Base-by-base conservation (phyloP, 768 basidiomycete genomes). In the Tricholomella constricta region DNA sequence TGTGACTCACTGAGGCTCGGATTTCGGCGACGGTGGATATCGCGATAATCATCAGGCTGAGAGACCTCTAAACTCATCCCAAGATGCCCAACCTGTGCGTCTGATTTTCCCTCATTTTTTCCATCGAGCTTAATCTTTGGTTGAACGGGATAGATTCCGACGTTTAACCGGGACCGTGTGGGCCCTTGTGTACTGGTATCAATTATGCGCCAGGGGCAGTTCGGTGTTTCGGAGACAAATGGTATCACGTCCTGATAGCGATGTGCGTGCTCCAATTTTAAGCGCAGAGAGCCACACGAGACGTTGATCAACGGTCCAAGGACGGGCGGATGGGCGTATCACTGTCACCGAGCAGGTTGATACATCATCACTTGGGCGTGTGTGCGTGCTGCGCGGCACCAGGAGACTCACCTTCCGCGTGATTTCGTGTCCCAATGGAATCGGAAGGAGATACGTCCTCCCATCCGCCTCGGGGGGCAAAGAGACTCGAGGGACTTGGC, bases 361-460 rank as follows among this genome's bases (percentile, higher is more conserved):
- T 55, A 36, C 32, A 59, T 31, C 44, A 59, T 59, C 58, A 52
- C 35, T 37, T 45, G 48, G 45, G 9, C 36, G 23, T 55, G n/a
- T 31, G 11, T 52, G 54, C 54, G 55, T 11, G 44, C 15, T 46
- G 15, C 40, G 23, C 54, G 58, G 58, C 36, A 49, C 43, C 48
- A 51, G 31, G 48, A 55, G 57, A 58, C 57, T 43, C 35, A 15
- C 23, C 23, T 45, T 37, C 32, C 51, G 35, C 42, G 34, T 49
- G 27, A 57, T 49, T 48, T 42, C 31, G 29, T 58, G 57, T 46
- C 45, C 43, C 40, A 27, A 26, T 41, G 48, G 27, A 31, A 27
- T 44, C 51, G 23, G 44, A 56, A 56, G 54, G 55, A 56, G 55
- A 45, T 38, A 56, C 48, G 8, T n/a, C 17, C 43, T 32, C 17